A percentile compares a stretch with the other conserved stretches of the same genome.
phyloP scores from a whole-genome alignment of 1,139 yeast species.

The Oligophagozyma castellii region DNA sequence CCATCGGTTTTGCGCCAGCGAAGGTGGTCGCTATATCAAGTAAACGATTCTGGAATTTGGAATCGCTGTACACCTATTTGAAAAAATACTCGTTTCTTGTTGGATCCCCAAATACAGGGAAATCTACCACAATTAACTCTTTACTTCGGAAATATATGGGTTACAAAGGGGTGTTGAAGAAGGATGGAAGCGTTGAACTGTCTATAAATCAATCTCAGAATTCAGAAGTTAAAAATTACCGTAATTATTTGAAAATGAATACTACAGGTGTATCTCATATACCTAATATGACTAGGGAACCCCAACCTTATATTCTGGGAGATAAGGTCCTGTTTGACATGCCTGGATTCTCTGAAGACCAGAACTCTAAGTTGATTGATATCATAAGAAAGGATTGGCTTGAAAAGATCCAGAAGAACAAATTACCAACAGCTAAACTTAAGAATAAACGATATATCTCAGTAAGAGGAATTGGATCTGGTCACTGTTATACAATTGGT shows the following conservation, averaged over 20 bases:
- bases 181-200: slow-evolving; percentile 3
- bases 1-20: slow-evolving; percentile 27
- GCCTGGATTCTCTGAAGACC: slow-evolving; percentile 18
- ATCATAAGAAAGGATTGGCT: slow-evolving; percentile 15
- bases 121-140: slow-evolving; percentile 49
- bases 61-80: slow-evolving; percentile 25
- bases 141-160: slow-evolving; percentile 25
- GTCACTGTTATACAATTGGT: slow-evolving; percentile 39
- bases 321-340: slow-evolving; percentile 18
- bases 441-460: slow-evolving; percentile 29
- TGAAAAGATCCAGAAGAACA: slow-evolving; percentile 19
- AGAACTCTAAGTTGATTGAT: slow-evolving; percentile 7
- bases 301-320: slow-evolving; percentile 15
- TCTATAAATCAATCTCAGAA: not conserved
- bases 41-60: slow-evolving; percentile 38
- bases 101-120: slow-evolving; percentile 70
- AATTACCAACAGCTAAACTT: slow-evolving; percentile 11
- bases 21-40: slow-evolving; percentile 41
- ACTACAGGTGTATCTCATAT: slow-evolving; percentile 22
- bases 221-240: not conserved
- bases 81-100: slow-evolving; percentile 39
- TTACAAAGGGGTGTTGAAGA: slow-evolving; percentile 8
- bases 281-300: slow-evolving; percentile 22
- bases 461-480: slow-evolving; percentile 26
- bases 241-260: slow-evolving; percentile 5